Evolutionary conservation across 495 filamentous ascomycete genomes (phyloP).

Genomic region (Aspergillus campestris): DNA sequence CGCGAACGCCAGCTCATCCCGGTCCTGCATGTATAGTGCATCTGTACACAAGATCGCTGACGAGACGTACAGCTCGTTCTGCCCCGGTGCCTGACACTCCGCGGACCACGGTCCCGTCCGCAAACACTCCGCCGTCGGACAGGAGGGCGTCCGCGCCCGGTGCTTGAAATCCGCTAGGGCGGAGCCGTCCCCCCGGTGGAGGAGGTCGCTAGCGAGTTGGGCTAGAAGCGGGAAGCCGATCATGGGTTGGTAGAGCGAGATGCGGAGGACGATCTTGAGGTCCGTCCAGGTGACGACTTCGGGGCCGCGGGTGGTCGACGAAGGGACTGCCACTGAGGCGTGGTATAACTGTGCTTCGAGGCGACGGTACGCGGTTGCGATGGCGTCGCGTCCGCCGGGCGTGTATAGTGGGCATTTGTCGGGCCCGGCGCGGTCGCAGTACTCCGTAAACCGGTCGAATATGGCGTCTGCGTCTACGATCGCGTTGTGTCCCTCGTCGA

Average conservation of each 20-base stretch:
- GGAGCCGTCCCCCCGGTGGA: constrained; percentile 39
- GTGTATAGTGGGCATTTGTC: constrained; percentile 36
- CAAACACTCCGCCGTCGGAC: constrained; percentile 32
- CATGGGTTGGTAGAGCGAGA: constrained; percentile 50
- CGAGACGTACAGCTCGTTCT: constrained; percentile 32
- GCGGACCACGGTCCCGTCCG: constrained; percentile 29
- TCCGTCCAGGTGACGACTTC: constrained; percentile 39
- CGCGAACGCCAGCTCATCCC: constrained; percentile 36
- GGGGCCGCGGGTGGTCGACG: constrained; percentile 24
- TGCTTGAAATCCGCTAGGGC: constrained; percentile 43
- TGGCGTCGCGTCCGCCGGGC: constrained; percentile 23
- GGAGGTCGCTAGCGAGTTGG: constrained; percentile 43
- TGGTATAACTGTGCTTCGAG: constrained; percentile 32
- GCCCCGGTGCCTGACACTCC: constrained; percentile 34
- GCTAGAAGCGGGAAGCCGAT: constrained; percentile 49
- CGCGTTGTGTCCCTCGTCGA: constrained; percentile 30
- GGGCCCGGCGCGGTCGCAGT: constrained; percentile 38
- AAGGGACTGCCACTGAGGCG: constrained; percentile 37
- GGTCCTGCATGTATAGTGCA: constrained; percentile 33
- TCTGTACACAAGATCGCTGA: constrained; percentile 59
- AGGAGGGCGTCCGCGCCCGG: constrained; percentile 19
- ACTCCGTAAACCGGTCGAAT: constrained; percentile 36
- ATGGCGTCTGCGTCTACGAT: constrained; percentile 43
- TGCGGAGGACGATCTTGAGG: constrained; percentile 21
- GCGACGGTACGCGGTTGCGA: constrained; percentile 32